Conservation (phyloP, 768 basidiomycete genomes). For the Termitomyces sp. region DNA sequence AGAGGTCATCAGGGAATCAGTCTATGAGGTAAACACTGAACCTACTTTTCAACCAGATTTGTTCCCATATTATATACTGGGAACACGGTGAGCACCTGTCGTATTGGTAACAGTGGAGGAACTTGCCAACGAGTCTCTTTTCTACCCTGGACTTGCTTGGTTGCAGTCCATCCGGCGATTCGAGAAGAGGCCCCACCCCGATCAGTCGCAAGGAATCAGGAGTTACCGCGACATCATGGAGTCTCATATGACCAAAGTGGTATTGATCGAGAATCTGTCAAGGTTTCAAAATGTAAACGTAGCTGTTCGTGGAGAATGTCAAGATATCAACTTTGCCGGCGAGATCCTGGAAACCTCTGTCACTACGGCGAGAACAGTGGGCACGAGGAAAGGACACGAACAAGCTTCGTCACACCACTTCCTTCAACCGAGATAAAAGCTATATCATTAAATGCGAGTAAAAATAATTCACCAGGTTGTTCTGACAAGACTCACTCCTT, state of each 20-base stretch:
- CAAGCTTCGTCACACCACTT: constrained; percentile 53
- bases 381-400: constrained; percentile 20
- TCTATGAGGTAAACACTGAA: background rate
- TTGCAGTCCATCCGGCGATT: constrained; percentile 54
- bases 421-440: constrained; percentile 72
- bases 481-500: constrained; percentile 33
- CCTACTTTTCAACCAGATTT: constrained; percentile 64
- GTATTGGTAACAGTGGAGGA: background rate
- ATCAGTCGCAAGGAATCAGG: constrained; percentile 60
- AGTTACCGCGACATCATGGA: constrained; percentile 69
- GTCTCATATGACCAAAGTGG: constrained; percentile 52
- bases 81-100: background rate
- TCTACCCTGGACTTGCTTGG: constrained; percentile 68
- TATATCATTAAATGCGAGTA: constrained; percentile 17
- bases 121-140: constrained; percentile 68
- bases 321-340: constrained; percentile 42
- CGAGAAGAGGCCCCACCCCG: constrained; percentile 62
- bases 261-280: constrained; percentile 49
- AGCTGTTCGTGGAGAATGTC: background rate
- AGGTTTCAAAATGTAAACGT: background rate
- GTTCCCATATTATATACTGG: constrained; percentile 64
- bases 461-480: background rate
- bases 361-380: constrained; percentile 5
- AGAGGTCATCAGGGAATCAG: constrained; percentile 2
- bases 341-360: constrained; percentile 37